Evolutionary conservation across 352 stramenopile species (phyloP).

Genomic region (Phytophthora ramorum): DNA sequence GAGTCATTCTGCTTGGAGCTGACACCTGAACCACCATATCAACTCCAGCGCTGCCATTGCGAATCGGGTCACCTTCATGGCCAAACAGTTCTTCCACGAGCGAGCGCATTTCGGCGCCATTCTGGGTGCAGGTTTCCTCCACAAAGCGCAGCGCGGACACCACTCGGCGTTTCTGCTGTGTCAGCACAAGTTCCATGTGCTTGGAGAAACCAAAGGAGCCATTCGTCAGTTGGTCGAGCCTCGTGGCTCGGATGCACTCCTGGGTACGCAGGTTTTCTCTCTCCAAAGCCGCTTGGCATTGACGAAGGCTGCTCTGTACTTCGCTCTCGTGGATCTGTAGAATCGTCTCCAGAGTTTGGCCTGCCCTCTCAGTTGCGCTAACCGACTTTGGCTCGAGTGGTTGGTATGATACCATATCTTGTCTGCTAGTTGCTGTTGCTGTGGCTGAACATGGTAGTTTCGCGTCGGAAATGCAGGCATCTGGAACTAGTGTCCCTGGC

Average conservation of each 20-base stretch:
- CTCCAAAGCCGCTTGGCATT: constrained; percentile 9
- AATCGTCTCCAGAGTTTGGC: not conserved
- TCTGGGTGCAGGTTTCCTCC: constrained; percentile 11
- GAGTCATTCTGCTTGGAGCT: not conserved
- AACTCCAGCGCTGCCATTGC: not conserved
- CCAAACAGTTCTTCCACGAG: constrained; percentile 7
- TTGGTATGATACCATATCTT: not conserved
- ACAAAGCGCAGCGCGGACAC: constrained; percentile 14
- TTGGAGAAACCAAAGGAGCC: not conserved
- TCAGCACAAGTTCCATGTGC: constrained; percentile 8
- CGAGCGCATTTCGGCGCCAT: constrained; percentile 11
- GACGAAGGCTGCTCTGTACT: not conserved
- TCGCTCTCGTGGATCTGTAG: constrained; percentile 1
- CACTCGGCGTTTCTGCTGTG: constrained; percentile 22
- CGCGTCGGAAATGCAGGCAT: not conserved
- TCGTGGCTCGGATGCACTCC: constrained; percentile 9
- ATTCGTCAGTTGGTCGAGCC: not conserved
- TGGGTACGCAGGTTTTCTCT: constrained; percentile 1
- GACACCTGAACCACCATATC: not conserved
- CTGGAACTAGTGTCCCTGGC: not conserved
- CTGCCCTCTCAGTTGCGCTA: not conserved
- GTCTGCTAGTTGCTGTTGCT: not conserved
- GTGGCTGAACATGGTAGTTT: not conserved
- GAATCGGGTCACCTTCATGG: not conserved
- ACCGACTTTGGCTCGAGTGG: constrained; percentile 7